Evolutionary conservation across 2,329 filamentous ascomycete genomes (phyloP), one percentile per base, ranked within the genome.

Genomic region (Talaromyces sp.): DNA sequence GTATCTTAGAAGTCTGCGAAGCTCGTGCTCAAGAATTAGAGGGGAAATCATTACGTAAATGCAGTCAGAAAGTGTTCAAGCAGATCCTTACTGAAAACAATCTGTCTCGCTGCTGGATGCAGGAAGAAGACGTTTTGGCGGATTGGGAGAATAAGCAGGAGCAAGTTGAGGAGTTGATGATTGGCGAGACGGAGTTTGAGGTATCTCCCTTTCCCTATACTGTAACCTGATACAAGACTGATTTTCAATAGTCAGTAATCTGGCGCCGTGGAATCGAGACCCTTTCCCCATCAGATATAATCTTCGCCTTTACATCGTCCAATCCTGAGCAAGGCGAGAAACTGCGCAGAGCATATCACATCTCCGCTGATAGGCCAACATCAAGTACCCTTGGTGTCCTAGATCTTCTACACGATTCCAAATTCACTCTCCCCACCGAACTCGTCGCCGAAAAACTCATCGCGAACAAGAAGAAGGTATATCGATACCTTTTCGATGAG

Each of bases 151-250:
- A 66, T 3, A 73, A 65, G 29, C 69, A 69, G 0, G 78, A 78
- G 45, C 68, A 71, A 13, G 75, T 74, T 0, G 70, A 77, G 6
- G 74, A 77, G 19, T 31, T 82, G 5, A 72, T 82, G 67, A 76
- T 82, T 54, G 79, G 80, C 7, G 80, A 82, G 65, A 74, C 76
- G 19, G 78, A 81, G 66, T 79, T 78, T 64, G 81, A 81, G 73
- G 79, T 79, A 63, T 6, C 69, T 22, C 19, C 5, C 15, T 15
- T 19, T 3, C 13, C n/a, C 5, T 2, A 17, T 17, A 8, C 10
- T 10, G 7, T 2, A 19, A 13, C 7, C 15, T 13, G 17, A 34
- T 11, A n/a, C 15, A 53, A 45, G 22, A 43, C 60, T 53, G 15
- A 29, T 25, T 6, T 4, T 17, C 40, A 69, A 63, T 36, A 81